Percentiles rank a stretch among this genome's conserved stretches.
Conservation (phyloP, 2,329 filamentous ascomycete genomes). For the Coniosporium tulheliwenetii region DNA sequence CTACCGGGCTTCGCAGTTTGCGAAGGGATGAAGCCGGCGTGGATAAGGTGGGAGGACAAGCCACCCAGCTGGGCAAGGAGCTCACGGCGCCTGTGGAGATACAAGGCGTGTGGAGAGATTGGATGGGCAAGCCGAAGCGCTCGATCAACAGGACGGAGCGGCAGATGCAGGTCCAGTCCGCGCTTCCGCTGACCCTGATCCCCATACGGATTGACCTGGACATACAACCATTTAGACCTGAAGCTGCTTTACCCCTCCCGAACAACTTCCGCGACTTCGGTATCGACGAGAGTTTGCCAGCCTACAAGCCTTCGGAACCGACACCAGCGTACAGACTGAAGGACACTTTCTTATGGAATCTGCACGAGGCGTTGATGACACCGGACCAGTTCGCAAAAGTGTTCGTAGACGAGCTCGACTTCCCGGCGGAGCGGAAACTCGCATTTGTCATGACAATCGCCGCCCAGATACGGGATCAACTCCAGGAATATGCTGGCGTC, state of each 20-base stretch:
- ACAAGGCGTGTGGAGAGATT: slow-evolving; percentile 86
- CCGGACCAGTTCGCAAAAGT: slow-evolving; percentile 90
- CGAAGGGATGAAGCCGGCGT: slow-evolving; percentile 54
- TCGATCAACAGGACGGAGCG: slow-evolving; percentile 34
- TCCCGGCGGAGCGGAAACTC: slow-evolving; percentile 53
- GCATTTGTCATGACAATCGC: slow-evolving; percentile 66
- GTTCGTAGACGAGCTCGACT: slow-evolving; percentile 82
- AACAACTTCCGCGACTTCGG: slow-evolving; percentile 40
- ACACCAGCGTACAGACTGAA: slow-evolving; percentile 79
- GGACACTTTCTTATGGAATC: slow-evolving; percentile 94
- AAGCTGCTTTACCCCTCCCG: slow-evolving; percentile 47
- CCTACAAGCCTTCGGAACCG: slow-evolving; percentile 64
- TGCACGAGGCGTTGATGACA: slow-evolving; percentile 85
- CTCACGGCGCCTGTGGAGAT: slow-evolving; percentile 62
- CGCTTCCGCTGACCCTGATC: slow-evolving; percentile 76
- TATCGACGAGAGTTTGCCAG: slow-evolving; percentile 56
- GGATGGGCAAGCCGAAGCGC: slow-evolving; percentile 63
- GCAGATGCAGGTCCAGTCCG: slow-evolving; percentile 49
- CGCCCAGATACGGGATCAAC: slow-evolving; percentile 82
- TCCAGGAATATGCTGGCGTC: slow-evolving; percentile 91
- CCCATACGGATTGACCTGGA: slow-evolving; percentile 95
- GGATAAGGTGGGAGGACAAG: slow-evolving; percentile 42
- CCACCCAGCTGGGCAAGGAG: slow-evolving; percentile 74
- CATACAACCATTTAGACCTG: slow-evolving; percentile 60
- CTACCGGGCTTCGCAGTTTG: slow-evolving; percentile 70